These are phyloP conservation scores for Candida fluviatilis DNA, from an alignment of 805 yeast species.

Conservation along the genomic window DNA sequence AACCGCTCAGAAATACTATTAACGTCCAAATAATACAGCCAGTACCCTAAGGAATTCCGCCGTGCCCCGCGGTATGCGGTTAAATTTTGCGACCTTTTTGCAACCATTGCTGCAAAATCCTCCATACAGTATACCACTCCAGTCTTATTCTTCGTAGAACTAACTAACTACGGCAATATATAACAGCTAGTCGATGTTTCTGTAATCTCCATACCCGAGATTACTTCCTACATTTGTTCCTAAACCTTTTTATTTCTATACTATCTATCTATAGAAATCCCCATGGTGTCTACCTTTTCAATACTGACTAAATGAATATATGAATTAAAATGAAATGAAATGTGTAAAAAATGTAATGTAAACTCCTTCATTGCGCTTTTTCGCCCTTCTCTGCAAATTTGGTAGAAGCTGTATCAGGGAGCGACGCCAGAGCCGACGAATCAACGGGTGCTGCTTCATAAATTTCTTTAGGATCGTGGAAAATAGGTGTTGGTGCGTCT, in stretches of 20 bases:
- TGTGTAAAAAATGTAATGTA: neutral
- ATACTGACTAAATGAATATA: neutral
- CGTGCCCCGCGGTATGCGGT: no score
- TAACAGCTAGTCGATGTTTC: no score
- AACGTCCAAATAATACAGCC: no score
- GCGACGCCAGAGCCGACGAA: neutral
- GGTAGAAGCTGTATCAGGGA: conserved; percentile 2
- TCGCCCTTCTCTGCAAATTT: conserved; percentile 1
- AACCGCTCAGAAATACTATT: no score
- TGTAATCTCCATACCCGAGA: no score
- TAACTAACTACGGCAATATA: no score
- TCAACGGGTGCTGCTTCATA: neutral
- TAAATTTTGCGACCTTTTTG: no score
- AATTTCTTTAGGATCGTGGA: neutral
- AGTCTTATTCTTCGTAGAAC: no score
- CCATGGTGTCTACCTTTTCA: neutral
- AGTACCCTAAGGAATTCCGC: no score
- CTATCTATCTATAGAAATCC: neutral
- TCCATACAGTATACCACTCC: no score
- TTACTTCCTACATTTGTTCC: no score
- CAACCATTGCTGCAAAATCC: no score
- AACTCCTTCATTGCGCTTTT: neutral
- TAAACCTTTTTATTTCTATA: neutral
- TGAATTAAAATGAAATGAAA: neutral
- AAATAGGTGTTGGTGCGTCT: neutral